These are phyloP conservation scores for Paecilomyces niveus DNA, from an alignment of 2,329 filamentous ascomycete species.

Conservation along the genomic window DNA sequence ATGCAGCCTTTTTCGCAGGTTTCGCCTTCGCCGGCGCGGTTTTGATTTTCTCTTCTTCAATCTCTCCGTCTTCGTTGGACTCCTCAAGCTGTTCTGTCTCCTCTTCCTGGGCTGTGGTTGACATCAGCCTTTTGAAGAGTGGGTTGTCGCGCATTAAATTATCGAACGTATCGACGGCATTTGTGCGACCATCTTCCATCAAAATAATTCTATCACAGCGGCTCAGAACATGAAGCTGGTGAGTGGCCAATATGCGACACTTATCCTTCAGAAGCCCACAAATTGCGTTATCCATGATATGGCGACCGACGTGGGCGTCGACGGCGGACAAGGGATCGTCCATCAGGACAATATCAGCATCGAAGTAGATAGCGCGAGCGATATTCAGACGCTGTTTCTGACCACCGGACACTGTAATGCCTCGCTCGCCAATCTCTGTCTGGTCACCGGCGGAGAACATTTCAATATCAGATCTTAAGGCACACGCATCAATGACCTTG, in stretches of 20 bases:
- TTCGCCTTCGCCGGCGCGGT: conserved; percentile 35
- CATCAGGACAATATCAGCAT: conserved; percentile 57
- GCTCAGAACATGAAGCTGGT: conserved; percentile 87
- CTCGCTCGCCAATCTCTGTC: conserved; percentile 91
- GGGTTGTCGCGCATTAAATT: conserved; percentile 73
- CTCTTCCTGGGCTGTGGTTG: conserved; percentile 62
- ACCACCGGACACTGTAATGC: conserved; percentile 90
- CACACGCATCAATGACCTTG: conserved; percentile 77
- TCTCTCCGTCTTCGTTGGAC: conserved; percentile 44
- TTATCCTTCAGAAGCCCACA: conserved; percentile 82
- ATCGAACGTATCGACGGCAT: conserved; percentile 80
- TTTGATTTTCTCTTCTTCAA: conserved; percentile 45
- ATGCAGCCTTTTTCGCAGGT: conserved; percentile 28
- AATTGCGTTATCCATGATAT: conserved; percentile 90
- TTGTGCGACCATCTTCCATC: conserved; percentile 80
- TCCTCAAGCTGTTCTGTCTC: conserved; percentile 36
- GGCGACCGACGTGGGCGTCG: conserved; percentile 53
- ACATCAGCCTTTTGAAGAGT: conserved; percentile 79
- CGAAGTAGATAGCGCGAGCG: conserved; percentile 65
- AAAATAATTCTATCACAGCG: conserved; percentile 88
- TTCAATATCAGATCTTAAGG: conserved; percentile 75
- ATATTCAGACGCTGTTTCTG: conserved; percentile 96
- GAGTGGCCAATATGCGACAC: conserved; percentile 84
- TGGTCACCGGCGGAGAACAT: conserved; percentile 85
- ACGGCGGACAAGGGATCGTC: conserved; percentile 56